Base-by-base conservation (phyloP, 1,284 basidiomycete species). In the Crocinoboletus sp. region DNA sequence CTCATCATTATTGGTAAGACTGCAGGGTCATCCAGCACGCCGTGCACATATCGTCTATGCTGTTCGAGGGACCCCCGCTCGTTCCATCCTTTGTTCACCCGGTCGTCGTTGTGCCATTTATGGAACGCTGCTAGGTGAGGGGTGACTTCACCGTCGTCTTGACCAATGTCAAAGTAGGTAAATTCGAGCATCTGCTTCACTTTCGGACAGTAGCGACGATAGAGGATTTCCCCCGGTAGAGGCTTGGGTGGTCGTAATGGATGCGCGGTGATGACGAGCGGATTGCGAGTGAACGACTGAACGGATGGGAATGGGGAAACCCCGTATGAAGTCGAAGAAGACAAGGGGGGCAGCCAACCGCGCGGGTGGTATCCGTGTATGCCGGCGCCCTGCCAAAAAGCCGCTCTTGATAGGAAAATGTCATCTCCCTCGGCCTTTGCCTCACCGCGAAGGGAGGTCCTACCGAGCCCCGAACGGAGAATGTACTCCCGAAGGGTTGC, bases 341-440 rank as follows among this genome's bases (percentile, higher is more conserved):
- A 53, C 19, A 57, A 53, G 2, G 59, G 57, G 19, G 63, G 62
- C 6, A 77, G 52, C 75, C 74, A 78, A 23, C 69, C 63, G 20
- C 63, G 61, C 3, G 54, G 20, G 46, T 70, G 68, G 45, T 64
- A 71, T 3, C 69, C 65, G 1, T 49, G 55, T 6, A 67, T 71
- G 10, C 76, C 76, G 2, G 73, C 76, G 7, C 70, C 77, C 54
- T 78, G 76, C 76, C 76, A 79, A 59, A 79, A 78, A 2, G 71
- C 59, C 1, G 66, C 63, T 30, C 74, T 64, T 12, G 65, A 64
- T 39, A 78, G 62, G 55, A 74, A 73, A 36, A 71, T 46, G 12
- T 60, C 58, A 12, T 63, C 56, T 35, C 59, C 58, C 9, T 63
- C 56, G 30, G 50, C 50, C 10, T 51, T 16, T 15, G 17, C 39